phyloP scores from a whole-genome alignment of 192 early-diverging fungal species.

The Cladochytrium replicatum region DNA sequence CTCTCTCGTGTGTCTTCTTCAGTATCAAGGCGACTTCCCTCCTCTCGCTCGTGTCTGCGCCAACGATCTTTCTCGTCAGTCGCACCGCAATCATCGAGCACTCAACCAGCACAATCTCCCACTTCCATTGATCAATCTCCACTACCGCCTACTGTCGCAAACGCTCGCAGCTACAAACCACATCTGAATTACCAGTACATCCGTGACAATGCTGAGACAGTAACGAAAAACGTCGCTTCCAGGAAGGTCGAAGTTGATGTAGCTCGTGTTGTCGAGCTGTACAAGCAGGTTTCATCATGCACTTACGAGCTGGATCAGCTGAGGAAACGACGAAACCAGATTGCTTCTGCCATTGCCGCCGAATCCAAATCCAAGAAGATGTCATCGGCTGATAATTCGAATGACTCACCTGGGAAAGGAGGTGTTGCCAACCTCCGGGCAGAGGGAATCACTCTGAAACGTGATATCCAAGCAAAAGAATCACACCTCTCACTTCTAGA shows the following conservation, averaged over 20 bases:
- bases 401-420: neutral
- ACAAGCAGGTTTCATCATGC: slow-evolving; percentile 28
- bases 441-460: slow-evolving; percentile 50
- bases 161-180: too few relatives aligned
- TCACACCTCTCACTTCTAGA: slow-evolving; percentile 37
- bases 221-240: slow-evolving; percentile 33
- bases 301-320: slow-evolving; percentile 34
- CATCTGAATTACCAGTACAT: slow-evolving; percentile 56
- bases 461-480: slow-evolving; percentile 42
- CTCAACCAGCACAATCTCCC: too few relatives aligned
- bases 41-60: too few relatives aligned
- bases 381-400: neutral
- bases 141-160: too few relatives aligned
- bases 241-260: slow-evolving; percentile 51
- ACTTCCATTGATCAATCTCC: too few relatives aligned
- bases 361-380: slow-evolving; percentile 20
- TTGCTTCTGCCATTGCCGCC: slow-evolving; percentile 21
- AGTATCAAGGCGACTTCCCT: too few relatives aligned
- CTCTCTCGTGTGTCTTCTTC: too few relatives aligned
- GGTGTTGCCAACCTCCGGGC: slow-evolving; percentile 22
- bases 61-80: too few relatives aligned
- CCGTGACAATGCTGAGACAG: slow-evolving; percentile 32
- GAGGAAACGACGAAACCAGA: slow-evolving; percentile 35
- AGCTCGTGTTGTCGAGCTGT: slow-evolving; percentile 33
- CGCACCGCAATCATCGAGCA: too few relatives aligned